phyloP scores from a whole-genome alignment of 2,329 filamentous ascomycete genomes.

The Coleophoma eucalyptorum region DNA sequence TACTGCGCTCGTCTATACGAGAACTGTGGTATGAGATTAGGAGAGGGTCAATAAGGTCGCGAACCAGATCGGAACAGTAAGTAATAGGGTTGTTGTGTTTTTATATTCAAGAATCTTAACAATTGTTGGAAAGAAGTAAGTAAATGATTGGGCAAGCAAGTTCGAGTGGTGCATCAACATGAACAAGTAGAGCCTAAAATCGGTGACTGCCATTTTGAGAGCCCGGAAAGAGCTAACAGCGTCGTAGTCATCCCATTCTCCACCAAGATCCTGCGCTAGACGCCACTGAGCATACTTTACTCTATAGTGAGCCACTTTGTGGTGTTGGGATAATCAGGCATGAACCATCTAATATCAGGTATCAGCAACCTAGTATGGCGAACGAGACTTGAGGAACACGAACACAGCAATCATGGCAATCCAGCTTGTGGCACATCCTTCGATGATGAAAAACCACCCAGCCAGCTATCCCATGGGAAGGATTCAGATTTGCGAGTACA shows the following conservation, averaged over 20 bases:
- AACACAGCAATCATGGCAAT: conserved; percentile 31
- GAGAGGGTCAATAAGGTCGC: not conserved
- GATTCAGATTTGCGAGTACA: not conserved
- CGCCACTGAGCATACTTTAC: conserved; percentile 19
- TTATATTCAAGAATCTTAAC: conserved; percentile 20
- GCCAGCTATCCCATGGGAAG: conserved; percentile 1
- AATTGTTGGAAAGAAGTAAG: conserved; percentile 22
- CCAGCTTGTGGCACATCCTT: conserved; percentile 48
- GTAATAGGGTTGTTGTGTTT: conserved; percentile 1
- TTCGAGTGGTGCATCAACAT: conserved; percentile 7
- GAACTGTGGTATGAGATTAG: not conserved
- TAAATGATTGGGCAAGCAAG: conserved; percentile 5
- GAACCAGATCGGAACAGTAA: not conserved
- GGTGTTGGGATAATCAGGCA: conserved; percentile 30
- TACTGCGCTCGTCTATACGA: not conserved
- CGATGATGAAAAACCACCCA: conserved; percentile 47
- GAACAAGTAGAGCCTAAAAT: not conserved
- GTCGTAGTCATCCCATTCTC: conserved; percentile 27
- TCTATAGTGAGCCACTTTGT: conserved; percentile 37
- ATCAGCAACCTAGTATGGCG: conserved; percentile 12
- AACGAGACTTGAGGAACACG: conserved; percentile 16
- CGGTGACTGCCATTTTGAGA: not conserved
- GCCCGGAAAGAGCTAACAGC: conserved; percentile 27
- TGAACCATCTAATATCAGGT: too few relatives aligned
- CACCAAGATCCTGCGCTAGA: conserved; percentile 1